A percentile compares a stretch with the other conserved stretches of the same genome.
phyloP scores from a whole-genome alignment of 108 stramenopile genomes.

The Pseudonitzschia pungens region DNA sequence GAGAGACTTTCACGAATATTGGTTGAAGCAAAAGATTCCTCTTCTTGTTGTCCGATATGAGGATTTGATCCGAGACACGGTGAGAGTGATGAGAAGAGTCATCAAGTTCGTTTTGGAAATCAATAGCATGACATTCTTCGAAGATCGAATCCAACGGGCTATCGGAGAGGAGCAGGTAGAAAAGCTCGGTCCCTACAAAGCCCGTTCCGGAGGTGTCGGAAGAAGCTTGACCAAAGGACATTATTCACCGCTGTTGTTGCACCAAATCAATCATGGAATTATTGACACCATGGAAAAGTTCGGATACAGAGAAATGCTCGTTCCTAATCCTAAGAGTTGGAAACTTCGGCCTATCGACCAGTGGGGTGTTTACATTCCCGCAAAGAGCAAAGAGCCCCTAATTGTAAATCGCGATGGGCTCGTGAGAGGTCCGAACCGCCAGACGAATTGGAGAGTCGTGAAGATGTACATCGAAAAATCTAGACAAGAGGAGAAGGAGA shows the following conservation, averaged over 20 bases:
- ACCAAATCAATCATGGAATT: slow-evolving; percentile 45
- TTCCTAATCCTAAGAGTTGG: slow-evolving; percentile 45
- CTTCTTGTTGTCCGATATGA: slow-evolving; percentile 65
- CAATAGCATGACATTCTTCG: slow-evolving; percentile 61
- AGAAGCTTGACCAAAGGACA: slow-evolving; percentile 43
- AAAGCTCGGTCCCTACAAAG: slow-evolving; percentile 67
- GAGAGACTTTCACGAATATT: slow-evolving; percentile 66
- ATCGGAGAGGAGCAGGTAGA: slow-evolving; percentile 60
- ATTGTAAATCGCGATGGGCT: slow-evolving; percentile 29
- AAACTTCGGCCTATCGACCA: slow-evolving; percentile 45
- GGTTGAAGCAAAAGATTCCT: slow-evolving; percentile 59
- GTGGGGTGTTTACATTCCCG: slow-evolving; percentile 33
- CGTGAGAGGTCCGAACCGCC: slow-evolving; percentile 26
- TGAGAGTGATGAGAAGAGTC: slow-evolving; percentile 53
- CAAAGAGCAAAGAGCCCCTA: slow-evolving; percentile 17
- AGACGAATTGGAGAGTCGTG: slow-evolving; percentile 35
- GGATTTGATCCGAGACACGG: slow-evolving; percentile 59
- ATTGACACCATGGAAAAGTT: slow-evolving; percentile 39
- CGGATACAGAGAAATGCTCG: slow-evolving; percentile 53
- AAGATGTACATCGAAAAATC: slow-evolving; percentile 13
- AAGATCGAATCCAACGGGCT: slow-evolving; percentile 50
- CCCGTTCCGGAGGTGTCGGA: slow-evolving; percentile 71
- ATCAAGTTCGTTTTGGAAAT: slow-evolving; percentile 60
- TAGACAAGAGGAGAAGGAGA: background rate
- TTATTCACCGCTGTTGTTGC: slow-evolving; percentile 55